A percentile compares a stretch with the other conserved stretches of the same genome.
These are phyloP conservation scores for Kwoniella mangroviensis DNA, from an alignment of 768 basidiomycete genomes.

Conservation along the genomic window DNA sequence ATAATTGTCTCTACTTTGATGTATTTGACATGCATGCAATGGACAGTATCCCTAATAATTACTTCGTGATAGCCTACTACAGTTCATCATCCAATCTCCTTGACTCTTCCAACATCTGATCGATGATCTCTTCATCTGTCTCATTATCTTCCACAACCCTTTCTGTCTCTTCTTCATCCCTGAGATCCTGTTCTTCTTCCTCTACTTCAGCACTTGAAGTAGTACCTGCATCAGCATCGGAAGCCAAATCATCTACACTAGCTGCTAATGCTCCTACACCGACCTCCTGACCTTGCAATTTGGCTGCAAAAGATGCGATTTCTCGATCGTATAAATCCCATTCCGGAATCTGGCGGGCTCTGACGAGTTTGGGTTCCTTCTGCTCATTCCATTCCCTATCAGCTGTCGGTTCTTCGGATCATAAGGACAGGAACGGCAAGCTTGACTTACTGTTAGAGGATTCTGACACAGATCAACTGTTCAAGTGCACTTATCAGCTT, in stretches of 20 bases:
- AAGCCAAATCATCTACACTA: constrained; percentile 48
- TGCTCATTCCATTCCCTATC: too few relatives aligned
- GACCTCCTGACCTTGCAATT: constrained; percentile 39
- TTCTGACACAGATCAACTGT: constrained; percentile 97
- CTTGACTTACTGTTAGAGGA: constrained; percentile 81
- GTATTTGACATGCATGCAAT: constrained; percentile 4
- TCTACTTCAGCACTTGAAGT: not conserved
- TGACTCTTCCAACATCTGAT: constrained; percentile 17
- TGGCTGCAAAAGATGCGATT: constrained; percentile 78
- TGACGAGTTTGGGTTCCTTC: constrained; percentile 95
- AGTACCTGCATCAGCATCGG: constrained; percentile 10
- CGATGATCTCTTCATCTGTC: constrained; percentile 5
- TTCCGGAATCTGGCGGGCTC: constrained; percentile 93
- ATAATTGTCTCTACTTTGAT: not conserved
- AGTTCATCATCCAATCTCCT: constrained; percentile 23
- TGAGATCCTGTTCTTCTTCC: not conserved
- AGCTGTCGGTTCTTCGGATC: too few relatives aligned
- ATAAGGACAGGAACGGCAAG: too few relatives aligned
- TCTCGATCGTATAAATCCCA: constrained; percentile 95
- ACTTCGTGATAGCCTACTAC: not conserved
- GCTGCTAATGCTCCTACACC: constrained; percentile 34
- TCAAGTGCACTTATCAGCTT: constrained; percentile 53
- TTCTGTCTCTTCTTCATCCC: not conserved
- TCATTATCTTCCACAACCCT: constrained; percentile 7
- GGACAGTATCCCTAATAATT: not conserved